These are phyloP conservation scores for Moesziomyces parantarcticus DNA, from an alignment of 1,284 basidiomycete species.

Conservation along the genomic window DNA sequence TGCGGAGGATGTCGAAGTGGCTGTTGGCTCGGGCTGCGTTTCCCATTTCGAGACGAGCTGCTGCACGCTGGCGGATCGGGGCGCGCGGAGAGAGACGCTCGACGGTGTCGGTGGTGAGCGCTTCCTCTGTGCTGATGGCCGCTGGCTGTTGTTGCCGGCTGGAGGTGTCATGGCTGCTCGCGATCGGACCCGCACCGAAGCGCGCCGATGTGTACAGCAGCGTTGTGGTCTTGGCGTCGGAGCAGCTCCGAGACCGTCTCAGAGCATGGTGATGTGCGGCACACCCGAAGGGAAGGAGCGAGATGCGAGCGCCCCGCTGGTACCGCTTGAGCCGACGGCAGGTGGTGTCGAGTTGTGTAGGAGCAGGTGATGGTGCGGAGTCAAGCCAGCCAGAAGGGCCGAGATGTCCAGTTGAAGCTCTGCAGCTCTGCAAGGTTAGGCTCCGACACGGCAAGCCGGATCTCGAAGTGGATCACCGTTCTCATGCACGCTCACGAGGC, in stretches of 20 bases:
- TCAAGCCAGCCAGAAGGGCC: too few relatives aligned
- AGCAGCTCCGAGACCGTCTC: too few relatives aligned
- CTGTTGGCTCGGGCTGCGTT: constrained; percentile 8
- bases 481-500: too few relatives aligned
- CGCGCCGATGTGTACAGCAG: neutral
- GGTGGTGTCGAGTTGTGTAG: constrained; percentile 3
- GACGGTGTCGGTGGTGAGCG: constrained; percentile 19
- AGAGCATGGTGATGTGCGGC: neutral
- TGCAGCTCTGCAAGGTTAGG: too few relatives aligned
- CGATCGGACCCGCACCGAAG: neutral
- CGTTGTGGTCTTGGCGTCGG: neutral
- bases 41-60: constrained; percentile 45
- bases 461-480: too few relatives aligned
- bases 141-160: too few relatives aligned
- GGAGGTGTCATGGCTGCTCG: constrained; percentile 21
- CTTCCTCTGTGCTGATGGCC: constrained; percentile 2
- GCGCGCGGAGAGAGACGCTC: constrained; percentile 24
- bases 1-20: neutral
- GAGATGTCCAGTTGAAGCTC: too few relatives aligned
- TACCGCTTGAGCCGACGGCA: too few relatives aligned
- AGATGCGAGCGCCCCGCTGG: too few relatives aligned
- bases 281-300: constrained; percentile 10
- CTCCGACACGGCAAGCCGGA: too few relatives aligned
- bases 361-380: neutral
- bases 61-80: constrained; percentile 32